A percentile compares a stretch with the other conserved stretches of the same genome.
Conservation (phyloP, 768 basidiomycete species). For the Polyporus arcularius region DNA sequence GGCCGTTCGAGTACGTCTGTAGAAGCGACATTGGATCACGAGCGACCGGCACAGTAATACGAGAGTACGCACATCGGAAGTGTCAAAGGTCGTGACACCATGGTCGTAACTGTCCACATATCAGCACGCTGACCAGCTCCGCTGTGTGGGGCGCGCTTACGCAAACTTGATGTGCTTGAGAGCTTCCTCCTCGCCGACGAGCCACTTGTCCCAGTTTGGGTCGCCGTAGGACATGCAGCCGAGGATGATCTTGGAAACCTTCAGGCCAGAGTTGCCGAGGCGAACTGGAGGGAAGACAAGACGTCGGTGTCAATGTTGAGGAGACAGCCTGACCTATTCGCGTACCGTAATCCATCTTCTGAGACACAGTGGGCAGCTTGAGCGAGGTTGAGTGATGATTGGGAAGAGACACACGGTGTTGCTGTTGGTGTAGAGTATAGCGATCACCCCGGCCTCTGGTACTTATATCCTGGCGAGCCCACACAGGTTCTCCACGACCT, state of each 20-base stretch:
- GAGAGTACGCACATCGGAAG: constrained; percentile 28
- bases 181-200: constrained; percentile 37
- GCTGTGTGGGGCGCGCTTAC: constrained; percentile 23
- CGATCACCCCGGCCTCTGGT: too few relatives aligned
- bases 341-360: not conserved
- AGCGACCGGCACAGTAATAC: not conserved
- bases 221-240: constrained; percentile 37
- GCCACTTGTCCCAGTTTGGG: constrained; percentile 37
- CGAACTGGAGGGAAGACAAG: not conserved
- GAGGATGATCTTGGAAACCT: constrained; percentile 41
- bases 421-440: too few relatives aligned
- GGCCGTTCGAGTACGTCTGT: constrained; percentile 39
- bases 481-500: too few relatives aligned
- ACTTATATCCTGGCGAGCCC: too few relatives aligned
- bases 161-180: constrained; percentile 44
- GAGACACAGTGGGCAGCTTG: not conserved
- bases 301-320: not conserved
- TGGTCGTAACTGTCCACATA: constrained; percentile 35
- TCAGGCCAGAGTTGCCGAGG: constrained; percentile 45
- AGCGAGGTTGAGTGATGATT: too few relatives aligned
- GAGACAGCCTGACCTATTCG: not conserved
- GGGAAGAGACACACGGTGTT: too few relatives aligned
- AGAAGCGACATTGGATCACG: not conserved
- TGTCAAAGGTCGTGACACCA: constrained; percentile 44
- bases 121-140: not conserved